phyloP scores from a whole-genome alignment of 257 asterid species.

The Ilex asprella region DNA sequence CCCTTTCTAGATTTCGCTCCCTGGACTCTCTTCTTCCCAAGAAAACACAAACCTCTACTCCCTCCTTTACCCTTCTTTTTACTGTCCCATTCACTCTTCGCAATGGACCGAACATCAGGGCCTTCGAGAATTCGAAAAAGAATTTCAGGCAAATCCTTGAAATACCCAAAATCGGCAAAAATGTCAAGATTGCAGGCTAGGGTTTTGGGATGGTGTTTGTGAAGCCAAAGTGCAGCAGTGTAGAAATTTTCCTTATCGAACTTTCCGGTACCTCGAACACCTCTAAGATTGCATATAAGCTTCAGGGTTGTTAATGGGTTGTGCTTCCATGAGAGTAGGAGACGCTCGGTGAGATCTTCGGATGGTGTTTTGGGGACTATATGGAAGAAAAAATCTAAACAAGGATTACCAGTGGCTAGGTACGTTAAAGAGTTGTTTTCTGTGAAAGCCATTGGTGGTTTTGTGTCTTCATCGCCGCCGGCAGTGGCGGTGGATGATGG shows the following conservation, averaged over 20 bases:
- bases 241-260: constrained; percentile 36
- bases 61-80: neutral
- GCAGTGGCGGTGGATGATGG: neutral
- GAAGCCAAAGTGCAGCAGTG: constrained; percentile 30
- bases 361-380: constrained; percentile 26
- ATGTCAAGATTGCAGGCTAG: constrained; percentile 21
- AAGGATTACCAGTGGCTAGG: constrained; percentile 28
- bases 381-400: constrained; percentile 41
- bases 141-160: constrained; percentile 1
- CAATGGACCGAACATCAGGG: neutral
- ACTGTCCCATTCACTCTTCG: constrained; percentile 2
- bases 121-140: constrained; percentile 36
- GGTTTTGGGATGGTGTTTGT: constrained; percentile 32
- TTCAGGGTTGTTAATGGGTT: constrained; percentile 26
- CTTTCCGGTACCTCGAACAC: constrained; percentile 44
- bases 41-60: too few relatives aligned
- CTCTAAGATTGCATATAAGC: constrained; percentile 30
- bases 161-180: constrained; percentile 31
- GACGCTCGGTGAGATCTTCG: constrained; percentile 9
- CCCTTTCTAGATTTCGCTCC: neutral
- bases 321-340: constrained; percentile 23
- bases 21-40: neutral
- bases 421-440: constrained; percentile 30
- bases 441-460: constrained; percentile 15
- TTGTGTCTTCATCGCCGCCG: too few relatives aligned